A percentile compares a stretch with the other conserved stretches of the same genome.
phyloP scores from a whole-genome alignment of 495 filamentous ascomycete species.

The Stereocaulon alpinum region DNA sequence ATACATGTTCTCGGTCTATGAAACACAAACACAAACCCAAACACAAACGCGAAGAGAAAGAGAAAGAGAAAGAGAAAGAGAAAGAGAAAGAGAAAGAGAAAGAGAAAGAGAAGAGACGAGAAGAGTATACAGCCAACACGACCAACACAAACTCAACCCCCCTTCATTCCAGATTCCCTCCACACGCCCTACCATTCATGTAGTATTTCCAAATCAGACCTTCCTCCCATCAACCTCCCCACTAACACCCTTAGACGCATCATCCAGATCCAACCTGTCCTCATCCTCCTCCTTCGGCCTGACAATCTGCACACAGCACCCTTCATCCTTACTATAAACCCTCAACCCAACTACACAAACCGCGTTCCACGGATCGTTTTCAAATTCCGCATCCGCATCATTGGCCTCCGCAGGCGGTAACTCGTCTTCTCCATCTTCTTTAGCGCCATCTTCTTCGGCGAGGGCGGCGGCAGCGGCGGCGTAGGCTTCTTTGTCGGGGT shows the following conservation, averaged over 20 bases:
- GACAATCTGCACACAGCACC: constrained; percentile 44
- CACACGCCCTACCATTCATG: too few species aligned
- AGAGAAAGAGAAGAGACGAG: background rate
- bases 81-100: too few species aligned
- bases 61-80: too few species aligned
- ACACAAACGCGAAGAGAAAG: too few species aligned
- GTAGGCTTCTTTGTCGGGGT: constrained; percentile 24
- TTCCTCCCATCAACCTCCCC: constrained; percentile 12
- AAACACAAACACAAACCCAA: background rate
- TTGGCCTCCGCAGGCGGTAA: constrained; percentile 1
- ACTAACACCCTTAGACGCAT: constrained; percentile 26
- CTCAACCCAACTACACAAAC: constrained; percentile 69
- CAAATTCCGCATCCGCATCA: constrained; percentile 34
- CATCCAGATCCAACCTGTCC: constrained; percentile 46
- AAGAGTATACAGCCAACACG: background rate
- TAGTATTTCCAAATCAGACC: too few species aligned
- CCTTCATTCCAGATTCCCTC: too few species aligned
- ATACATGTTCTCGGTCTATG: background rate
- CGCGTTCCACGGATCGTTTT: constrained; percentile 71
- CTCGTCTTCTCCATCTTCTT: constrained; percentile 25
- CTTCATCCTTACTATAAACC: constrained; percentile 55
- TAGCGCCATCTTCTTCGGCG: constrained; percentile 20
- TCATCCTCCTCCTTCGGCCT: constrained; percentile 41
- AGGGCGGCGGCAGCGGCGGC: background rate
- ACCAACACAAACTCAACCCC: too few species aligned